These are phyloP conservation scores for Dryadomyces quercivorus DNA, from an alignment of 2,329 filamentous ascomycete species.

Conservation along the genomic window DNA sequence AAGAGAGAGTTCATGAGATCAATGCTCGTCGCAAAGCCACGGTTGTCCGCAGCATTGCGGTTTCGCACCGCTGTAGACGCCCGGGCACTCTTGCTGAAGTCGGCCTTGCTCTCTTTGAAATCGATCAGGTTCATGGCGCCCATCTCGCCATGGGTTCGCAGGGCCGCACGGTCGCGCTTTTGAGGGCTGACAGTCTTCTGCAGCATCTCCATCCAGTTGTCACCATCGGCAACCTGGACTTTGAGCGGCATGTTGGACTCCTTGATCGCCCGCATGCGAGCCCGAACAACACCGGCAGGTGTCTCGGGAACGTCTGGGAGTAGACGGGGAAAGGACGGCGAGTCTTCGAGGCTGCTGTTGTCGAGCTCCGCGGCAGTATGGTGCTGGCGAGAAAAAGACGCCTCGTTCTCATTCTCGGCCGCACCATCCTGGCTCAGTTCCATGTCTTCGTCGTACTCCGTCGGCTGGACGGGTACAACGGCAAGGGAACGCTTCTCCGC, in stretches of 20 bases:
- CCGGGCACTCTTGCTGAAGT: constrained; percentile 11
- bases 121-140: constrained; percentile 39
- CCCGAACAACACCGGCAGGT: constrained; percentile 50
- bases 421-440: constrained; percentile 64
- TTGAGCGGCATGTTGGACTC: constrained; percentile 44
- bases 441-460: constrained; percentile 52
- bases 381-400: constrained; percentile 63
- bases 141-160: constrained; percentile 45
- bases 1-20: constrained; percentile 95
- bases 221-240: constrained; percentile 52
- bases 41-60: constrained; percentile 32
- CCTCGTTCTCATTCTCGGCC: constrained; percentile 59
- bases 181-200: constrained; percentile 88
- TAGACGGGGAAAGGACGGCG: constrained; percentile 36
- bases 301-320: constrained; percentile 34
- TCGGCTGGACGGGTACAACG: constrained; percentile 35
- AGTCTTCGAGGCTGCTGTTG: constrained; percentile 23
- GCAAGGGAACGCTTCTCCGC: constrained; percentile 59
- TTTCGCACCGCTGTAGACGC: constrained; percentile 16
- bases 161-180: constrained; percentile 76
- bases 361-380: constrained; percentile 63
- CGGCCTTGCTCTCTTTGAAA: constrained; percentile 17
- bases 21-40: constrained; percentile 75
- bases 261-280: constrained; percentile 51
- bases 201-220: constrained; percentile 89